Evolutionary conservation across 345 rosid species (phyloP).

Genomic region (Euclidium syriacum): DNA sequence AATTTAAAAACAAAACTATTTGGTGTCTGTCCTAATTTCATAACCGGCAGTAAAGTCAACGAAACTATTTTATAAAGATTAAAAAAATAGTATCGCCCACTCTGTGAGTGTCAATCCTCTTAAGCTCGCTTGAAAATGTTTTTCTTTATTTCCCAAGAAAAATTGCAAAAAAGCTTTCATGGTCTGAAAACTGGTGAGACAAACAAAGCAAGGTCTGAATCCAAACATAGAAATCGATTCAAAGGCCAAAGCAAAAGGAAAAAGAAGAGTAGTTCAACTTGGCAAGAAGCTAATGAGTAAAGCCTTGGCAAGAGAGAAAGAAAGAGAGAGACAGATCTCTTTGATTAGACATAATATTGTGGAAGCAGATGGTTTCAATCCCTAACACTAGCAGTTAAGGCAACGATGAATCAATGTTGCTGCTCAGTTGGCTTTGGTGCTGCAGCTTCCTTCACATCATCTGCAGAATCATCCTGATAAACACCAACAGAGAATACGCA

Average conservation of each 20-base stretch:
- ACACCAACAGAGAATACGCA: not conserved
- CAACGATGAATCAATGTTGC: constrained; percentile 36
- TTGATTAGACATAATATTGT: not conserved
- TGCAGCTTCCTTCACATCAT: constrained; percentile 65
- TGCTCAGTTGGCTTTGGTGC: constrained; percentile 58
- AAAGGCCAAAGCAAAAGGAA: not conserved
- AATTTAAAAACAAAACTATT: no score
- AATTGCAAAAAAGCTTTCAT: not conserved
- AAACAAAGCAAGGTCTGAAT: not conserved
- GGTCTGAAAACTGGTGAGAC: not conserved
- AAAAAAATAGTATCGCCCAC: no score
- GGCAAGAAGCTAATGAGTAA: no score
- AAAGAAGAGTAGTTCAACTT: not conserved
- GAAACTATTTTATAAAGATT: no score
- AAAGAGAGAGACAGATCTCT: not conserved
- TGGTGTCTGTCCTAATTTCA: no score
- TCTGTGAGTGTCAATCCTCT: no score
- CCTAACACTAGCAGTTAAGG: constrained; percentile 3
- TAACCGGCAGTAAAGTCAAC: no score
- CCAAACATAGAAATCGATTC: not conserved
- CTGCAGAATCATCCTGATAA: constrained; percentile 68
- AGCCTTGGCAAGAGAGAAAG: no score
- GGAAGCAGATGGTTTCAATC: not conserved
- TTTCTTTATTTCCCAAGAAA: not conserved
- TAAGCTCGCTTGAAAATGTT: not conserved